Base-by-base conservation (phyloP, 805 yeast species). In the Lachancea mirantina region DNA sequence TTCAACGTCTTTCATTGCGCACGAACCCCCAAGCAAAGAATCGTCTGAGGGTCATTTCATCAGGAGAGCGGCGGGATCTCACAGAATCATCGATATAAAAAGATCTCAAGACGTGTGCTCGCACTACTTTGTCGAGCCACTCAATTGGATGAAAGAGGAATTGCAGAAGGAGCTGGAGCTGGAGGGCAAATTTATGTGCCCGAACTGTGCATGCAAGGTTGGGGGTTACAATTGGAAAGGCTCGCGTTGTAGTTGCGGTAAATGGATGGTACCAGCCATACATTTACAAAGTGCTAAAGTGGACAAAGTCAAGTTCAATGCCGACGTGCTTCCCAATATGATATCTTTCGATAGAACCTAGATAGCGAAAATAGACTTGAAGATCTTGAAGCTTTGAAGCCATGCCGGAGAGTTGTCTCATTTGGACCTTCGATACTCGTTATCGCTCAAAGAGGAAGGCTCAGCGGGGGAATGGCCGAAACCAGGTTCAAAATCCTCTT, bases 141-240 rank as follows among this genome's bases (percentile, higher is more conserved):
- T 89, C 33, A 67, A 67, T 20, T 92, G 98, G 98, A 92, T 92
- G 98, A 72, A 78, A 38, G 63, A 65, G 4, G 95, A 84, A 53
- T 61, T 89, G 23, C 76, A 70, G 28, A 59, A 56, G 9, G 68
- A 71, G 44, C 84, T 84, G 21, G 81, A 76, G 32, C 48, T 92
- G 6, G 96, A 89, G 55, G 98, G 98, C 2, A 84, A 81, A 49
- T 75, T 92, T 26, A 55, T 61, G 8, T 92, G 98, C 56, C 92
- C 92, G 2, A 80, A 78, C 49, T 92, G 98, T 62, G 64, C 65
- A 4, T 67, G 82, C 10, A 92, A 89, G 60, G 74, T 92, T 2
- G 98, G 98, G 9, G 87, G 84, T 0, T 92, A 87, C 55, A 75
- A 78, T 41, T 92, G 98, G 98, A 83, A 78, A 49, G 98, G 98